Evolutionary conservation across 176 grass and related monocot genomes (phyloP).

Genomic region (Themeda triandra): DNA sequence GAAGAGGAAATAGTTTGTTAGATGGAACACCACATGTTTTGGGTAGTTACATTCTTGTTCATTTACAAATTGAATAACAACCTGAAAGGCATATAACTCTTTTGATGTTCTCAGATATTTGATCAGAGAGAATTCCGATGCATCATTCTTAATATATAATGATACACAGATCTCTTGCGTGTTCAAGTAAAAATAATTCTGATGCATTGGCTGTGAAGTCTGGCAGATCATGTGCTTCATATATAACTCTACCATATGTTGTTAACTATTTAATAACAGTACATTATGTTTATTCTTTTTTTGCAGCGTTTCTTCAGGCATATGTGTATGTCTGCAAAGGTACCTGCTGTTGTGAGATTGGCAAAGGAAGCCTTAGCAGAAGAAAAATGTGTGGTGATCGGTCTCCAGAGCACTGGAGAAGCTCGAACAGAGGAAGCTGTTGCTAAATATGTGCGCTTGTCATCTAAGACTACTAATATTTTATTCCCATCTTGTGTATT

Average conservation of each 20-base stretch:
- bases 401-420: conserved; percentile 98
- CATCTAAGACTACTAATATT: conserved; percentile 15
- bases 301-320: conserved; percentile 95
- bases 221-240: conserved; percentile 23
- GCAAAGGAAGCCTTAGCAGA: conserved; percentile 79
- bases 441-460: conserved; percentile 77
- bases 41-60: not conserved
- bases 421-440: conserved; percentile 95
- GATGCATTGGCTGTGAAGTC: conserved; percentile 15
- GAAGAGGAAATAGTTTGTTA: not conserved
- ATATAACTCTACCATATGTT: conserved; percentile 2
- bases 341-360: conserved; percentile 76
- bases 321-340: conserved; percentile 97
- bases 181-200: not conserved
- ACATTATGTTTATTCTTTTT: conserved; percentile 11
- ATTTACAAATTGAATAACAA: not conserved
- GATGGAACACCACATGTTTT: not conserved
- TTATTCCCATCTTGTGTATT: not conserved
- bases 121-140: conserved; percentile 9
- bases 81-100: not conserved
- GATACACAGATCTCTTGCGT: not conserved
- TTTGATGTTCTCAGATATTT: not conserved
- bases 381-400: conserved; percentile 88
- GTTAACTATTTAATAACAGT: conserved; percentile 31
- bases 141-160: not conserved